A percentile compares a stretch with the other conserved stretches of the same genome.
phyloP scores from a whole-genome alignment of 1,284 basidiomycete genomes.

The Uromyces viciae-fabae region DNA sequence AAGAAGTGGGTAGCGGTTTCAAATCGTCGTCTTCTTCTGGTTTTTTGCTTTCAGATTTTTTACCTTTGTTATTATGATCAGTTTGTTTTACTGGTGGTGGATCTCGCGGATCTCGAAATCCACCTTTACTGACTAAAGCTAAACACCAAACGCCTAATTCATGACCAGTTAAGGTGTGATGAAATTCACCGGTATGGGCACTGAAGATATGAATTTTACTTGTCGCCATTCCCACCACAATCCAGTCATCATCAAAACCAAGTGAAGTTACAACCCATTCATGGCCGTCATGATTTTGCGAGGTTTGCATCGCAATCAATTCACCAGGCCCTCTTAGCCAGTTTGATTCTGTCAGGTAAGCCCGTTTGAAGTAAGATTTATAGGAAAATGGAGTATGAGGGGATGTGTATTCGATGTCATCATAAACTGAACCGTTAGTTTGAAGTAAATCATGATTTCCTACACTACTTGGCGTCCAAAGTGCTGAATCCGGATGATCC shows the following conservation, averaged over 20 bases:
- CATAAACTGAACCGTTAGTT: conserved; percentile 19
- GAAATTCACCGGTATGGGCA: conserved; percentile 71
- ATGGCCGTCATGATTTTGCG: conserved; percentile 63
- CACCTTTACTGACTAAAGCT: conserved; percentile 62
- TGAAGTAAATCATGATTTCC: conserved; percentile 38
- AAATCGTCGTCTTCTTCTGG: background rate
- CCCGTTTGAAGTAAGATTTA: conserved; percentile 69
- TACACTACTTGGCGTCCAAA: conserved; percentile 34
- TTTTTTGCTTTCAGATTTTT: background rate
- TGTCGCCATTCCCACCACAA: conserved; percentile 86
- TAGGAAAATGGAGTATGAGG: conserved; percentile 60
- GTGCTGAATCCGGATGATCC: conserved; percentile 28
- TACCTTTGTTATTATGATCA: conserved; percentile 30
- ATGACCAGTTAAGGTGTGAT: conserved; percentile 76
- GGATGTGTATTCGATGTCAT: conserved; percentile 44
- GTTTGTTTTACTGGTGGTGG: no score
- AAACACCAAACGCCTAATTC: conserved; percentile 88
- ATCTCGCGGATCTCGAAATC: conserved; percentile 46
- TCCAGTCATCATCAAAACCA: conserved; percentile 76
- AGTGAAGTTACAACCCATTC: conserved; percentile 72
- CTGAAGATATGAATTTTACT: conserved; percentile 83
- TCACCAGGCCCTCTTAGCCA: conserved; percentile 74
- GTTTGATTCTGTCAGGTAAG: conserved; percentile 75
- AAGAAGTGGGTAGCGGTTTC: background rate
- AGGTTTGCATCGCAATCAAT: conserved; percentile 69